phyloP scores from a whole-genome alignment of 371 early-diverging fungal genomes.

The Mortierella sp. region DNA sequence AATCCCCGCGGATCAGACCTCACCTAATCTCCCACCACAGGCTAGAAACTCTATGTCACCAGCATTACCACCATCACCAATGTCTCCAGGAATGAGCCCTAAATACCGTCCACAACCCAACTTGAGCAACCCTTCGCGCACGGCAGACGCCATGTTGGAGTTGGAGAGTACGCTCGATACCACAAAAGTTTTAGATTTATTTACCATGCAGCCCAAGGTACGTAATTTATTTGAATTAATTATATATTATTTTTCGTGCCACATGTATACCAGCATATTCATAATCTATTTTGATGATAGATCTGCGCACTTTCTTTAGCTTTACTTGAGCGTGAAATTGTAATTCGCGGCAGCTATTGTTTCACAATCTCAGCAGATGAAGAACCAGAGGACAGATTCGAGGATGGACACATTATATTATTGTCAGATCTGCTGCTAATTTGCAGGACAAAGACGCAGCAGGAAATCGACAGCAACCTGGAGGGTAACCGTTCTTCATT shows the following conservation, averaged over 20 bases:
- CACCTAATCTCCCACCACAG: conserved; percentile 44
- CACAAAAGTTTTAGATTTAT: conserved; percentile 43
- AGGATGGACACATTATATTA: conserved; percentile 51
- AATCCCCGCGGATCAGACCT: conserved; percentile 37
- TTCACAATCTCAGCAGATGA: conserved; percentile 39
- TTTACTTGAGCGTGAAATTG: conserved; percentile 36
- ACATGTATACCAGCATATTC: too few relatives aligned
- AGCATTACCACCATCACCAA: conserved; percentile 49
- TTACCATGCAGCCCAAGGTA: conserved; percentile 57
- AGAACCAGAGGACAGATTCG: conserved; percentile 33
- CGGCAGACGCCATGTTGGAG: conserved; percentile 40
- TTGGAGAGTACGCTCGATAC: conserved; percentile 43
- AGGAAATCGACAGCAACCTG: conserved; percentile 39
- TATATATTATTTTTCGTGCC: not conserved
- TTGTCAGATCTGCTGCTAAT: conserved; percentile 46
- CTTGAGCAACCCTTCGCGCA: conserved; percentile 4
- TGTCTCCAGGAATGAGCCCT: conserved; percentile 43
- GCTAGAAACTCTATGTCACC: conserved; percentile 28
- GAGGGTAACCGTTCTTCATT: conserved; percentile 34
- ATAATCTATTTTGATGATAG: conserved; percentile 11
- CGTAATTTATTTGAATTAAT: not conserved
- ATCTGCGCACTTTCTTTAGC: conserved; percentile 42
- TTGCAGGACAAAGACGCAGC: conserved; percentile 43
- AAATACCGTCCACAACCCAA: conserved; percentile 20
- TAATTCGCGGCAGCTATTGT: conserved; percentile 27